These are phyloP conservation scores for Penicillium rolfsii DNA, from an alignment of 2,329 filamentous ascomycete genomes.

Conservation along the genomic window DNA sequence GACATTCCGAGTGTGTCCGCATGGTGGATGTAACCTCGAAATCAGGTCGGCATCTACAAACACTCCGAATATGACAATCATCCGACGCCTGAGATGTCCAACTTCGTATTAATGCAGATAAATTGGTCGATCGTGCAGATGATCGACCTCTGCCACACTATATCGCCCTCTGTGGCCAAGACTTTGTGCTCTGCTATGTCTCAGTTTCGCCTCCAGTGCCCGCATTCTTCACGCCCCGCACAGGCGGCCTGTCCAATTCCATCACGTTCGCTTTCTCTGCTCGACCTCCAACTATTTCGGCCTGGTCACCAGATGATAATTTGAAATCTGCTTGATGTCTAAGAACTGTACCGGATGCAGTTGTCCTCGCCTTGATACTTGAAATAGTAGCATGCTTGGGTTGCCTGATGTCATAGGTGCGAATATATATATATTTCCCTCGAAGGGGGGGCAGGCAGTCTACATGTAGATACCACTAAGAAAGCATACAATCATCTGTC, in stretches of 20 bases:
- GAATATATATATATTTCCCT: conserved; percentile 20
- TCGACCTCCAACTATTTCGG: background rate
- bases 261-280: conserved; percentile 4
- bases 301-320: background rate
- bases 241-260: conserved; percentile 6
- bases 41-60: conserved; percentile 1
- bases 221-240: conserved; percentile 13
- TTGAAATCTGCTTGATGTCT: conserved; percentile 17
- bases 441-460: background rate
- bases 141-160: conserved; percentile 13
- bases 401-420: background rate
- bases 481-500: background rate
- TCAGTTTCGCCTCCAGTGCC: conserved; percentile 18
- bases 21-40: conserved; percentile 21
- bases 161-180: conserved; percentile 1
- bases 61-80: background rate
- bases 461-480: conserved; percentile 2
- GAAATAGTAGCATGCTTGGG: conserved; percentile 17
- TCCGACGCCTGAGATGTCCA: background rate
- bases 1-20: background rate
- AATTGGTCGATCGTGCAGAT: conserved; percentile 7
- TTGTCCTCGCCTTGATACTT: conserved; percentile 1
- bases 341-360: conserved; percentile 21
- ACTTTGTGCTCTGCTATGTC: conserved; percentile 19
- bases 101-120: conserved; percentile 3